Conservation (phyloP, 2,329 filamentous ascomycete genomes). For the Sporothrix humicola region DNA sequence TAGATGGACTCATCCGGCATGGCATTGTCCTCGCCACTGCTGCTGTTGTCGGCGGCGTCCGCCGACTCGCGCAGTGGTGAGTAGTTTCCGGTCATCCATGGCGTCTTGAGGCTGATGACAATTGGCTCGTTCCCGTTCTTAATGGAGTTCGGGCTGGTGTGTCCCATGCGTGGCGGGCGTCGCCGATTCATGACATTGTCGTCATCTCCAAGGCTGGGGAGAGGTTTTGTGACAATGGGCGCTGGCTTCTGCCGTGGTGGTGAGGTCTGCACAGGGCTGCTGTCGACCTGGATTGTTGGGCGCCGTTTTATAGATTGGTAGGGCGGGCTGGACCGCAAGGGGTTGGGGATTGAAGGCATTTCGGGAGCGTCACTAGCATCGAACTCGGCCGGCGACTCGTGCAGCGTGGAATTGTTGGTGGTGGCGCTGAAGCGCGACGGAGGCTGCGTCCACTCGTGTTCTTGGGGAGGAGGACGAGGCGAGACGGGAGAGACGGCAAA, state of each 20-base stretch:
- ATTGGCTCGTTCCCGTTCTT: constrained; percentile 40
- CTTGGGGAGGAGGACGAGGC: constrained; percentile 38
- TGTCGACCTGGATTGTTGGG: neutral
- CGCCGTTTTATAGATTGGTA: constrained; percentile 24
- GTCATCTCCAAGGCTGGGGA: neutral
- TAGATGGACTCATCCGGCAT: constrained; percentile 14
- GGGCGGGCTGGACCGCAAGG: constrained; percentile 27
- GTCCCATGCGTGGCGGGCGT: constrained; percentile 44
- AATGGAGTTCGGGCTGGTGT: constrained; percentile 36
- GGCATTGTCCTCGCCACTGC: constrained; percentile 31
- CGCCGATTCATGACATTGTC: constrained; percentile 50
- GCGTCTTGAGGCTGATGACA: constrained; percentile 46
- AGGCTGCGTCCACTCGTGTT: constrained; percentile 55
- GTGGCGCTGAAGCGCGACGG: constrained; percentile 68
- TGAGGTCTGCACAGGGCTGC: constrained; percentile 19
- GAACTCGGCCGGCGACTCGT: constrained; percentile 43
- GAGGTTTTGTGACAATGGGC: constrained; percentile 30
- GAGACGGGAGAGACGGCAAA: constrained; percentile 26
- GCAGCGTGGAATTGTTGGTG: constrained; percentile 62
- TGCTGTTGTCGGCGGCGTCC: constrained; percentile 22
- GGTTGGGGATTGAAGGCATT: constrained; percentile 35
- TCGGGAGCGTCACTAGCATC: constrained; percentile 32
- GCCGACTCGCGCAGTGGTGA: constrained; percentile 33
- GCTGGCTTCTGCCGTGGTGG: constrained; percentile 27
- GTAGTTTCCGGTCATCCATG: constrained; percentile 41